Conservation (phyloP, 2,329 filamentous ascomycete genomes). For the Pseudopyrenochaeta lycopersici region DNA sequence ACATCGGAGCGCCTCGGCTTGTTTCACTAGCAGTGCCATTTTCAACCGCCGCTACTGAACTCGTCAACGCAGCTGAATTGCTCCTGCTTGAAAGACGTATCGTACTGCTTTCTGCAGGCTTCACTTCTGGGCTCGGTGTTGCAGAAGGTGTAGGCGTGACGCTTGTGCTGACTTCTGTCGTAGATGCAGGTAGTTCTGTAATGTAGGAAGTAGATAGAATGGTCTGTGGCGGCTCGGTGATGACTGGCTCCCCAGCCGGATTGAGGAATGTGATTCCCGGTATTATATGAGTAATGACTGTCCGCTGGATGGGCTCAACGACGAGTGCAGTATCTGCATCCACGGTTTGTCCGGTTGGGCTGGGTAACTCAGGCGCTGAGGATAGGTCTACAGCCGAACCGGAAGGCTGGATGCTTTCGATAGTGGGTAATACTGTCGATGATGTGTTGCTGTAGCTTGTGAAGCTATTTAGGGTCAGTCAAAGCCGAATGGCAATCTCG, state of each 20-base stretch:
- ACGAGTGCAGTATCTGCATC: conserved; percentile 45
- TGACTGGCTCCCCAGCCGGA: conserved; percentile 41
- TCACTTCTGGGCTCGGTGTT: conserved; percentile 9
- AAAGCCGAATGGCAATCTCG: not conserved
- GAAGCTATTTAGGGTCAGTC: conserved; percentile 31
- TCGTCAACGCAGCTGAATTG: conserved; percentile 9
- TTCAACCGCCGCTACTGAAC: conserved; percentile 20
- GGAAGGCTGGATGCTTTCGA: conserved; percentile 3
- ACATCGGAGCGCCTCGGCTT: conserved; percentile 25
- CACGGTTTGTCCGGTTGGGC: conserved; percentile 11
- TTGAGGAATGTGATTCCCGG: conserved; percentile 45
- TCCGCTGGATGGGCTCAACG: conserved; percentile 42
- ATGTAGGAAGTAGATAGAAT: conserved; percentile 44
- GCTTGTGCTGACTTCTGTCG: conserved; percentile 19
- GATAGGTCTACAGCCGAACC: not conserved
- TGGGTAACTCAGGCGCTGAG: not conserved
- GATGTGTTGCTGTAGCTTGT: conserved; percentile 40
- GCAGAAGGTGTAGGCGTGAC: conserved; percentile 4
- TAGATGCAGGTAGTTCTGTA: conserved; percentile 27
- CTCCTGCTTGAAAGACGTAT: conserved; percentile 2
- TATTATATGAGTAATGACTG: conserved; percentile 35
- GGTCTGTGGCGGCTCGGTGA: conserved; percentile 37
- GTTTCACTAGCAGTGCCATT: conserved; percentile 23
- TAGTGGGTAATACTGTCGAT: conserved; percentile 9
- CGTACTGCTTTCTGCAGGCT: conserved; percentile 15